Base-by-base conservation (phyloP, 2,329 filamentous ascomycete species). In the Calonectria naviculata region DNA sequence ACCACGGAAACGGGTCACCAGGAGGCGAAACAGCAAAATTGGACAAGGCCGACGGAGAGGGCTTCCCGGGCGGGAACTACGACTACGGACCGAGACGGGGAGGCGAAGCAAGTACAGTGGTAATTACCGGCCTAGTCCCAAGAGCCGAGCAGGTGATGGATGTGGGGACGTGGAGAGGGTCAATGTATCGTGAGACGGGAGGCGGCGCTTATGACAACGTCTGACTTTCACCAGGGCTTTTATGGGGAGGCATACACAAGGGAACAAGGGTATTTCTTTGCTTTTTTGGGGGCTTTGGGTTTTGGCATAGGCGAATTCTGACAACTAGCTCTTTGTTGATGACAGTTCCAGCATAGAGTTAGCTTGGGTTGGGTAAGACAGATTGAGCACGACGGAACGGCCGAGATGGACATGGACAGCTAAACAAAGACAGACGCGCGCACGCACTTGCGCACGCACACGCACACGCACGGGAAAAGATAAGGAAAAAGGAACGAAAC, bases 111-210 rank as follows among this genome's bases (percentile, higher is more conserved):
- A 21, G 56, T 34, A 63, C 66, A n/a, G 26, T 63, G 34, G n/a
- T 54, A 52, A 60, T 44, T 61, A 61, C 56, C 56, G 36, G 56
- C 36, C 56, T 54, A 63, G 66, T 47, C 24, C 24, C 60, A 63
- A 58, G 28, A 54, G 66, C 47, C 66, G 38, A 63, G 17, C 24
- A 68, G 36, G 47, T 61, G 21, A 61, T 56, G 66, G 60, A 54
- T 54, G 65, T 54, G 44, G 65, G 56, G 65, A 58, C 54, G 65
- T 62, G 54, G 29, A 31, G 56, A 61, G 56, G 26, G 56, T 12
- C 24, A 41, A 44, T 61, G 56, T 44, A 61, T 61, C 26, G 56
- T 44, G 38, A 42, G 65, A 36, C 34, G 24, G 42, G 56, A 61
- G 17, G 19, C 21, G 65, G 65, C 54, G 65, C 54, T 38, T 61